Base-by-base conservation (phyloP, 2,329 filamentous ascomycete genomes). In the Sporothrix dimorphospora region DNA sequence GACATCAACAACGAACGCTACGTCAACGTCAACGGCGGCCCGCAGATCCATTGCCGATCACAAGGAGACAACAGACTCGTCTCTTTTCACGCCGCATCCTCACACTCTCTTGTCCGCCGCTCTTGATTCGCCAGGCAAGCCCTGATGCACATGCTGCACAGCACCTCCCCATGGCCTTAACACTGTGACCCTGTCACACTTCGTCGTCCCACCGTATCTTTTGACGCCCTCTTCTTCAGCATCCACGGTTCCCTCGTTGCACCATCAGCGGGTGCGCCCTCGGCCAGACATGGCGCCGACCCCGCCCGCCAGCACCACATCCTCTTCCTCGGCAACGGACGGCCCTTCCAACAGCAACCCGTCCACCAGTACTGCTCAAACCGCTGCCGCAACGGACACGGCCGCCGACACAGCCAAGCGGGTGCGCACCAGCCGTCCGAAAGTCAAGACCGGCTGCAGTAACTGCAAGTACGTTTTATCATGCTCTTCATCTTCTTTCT, bases 361-460 rank as follows among this genome's bases (percentile, higher is more conserved):
- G 11, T 40, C 57, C 21, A 42, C 40, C n/a, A 16, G 16, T 12
- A 12, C 53, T 4, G 6, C 27, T 34, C 4, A 21, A 11, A 11
- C 21, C 51, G n/a, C 57, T 7, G 34, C 16, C 3, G 40, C 42
- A 12, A n/a, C 40, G 7, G n/a, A 49, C 40, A n/a, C 61, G 6
- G 11, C 65, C 12, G 7, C 55, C 16, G 63, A 53, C 3, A 59
- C 71, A 5, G 4, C 34, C 47, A 87, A 83, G 77, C 83, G 86
- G 69, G 81, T 81, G 16, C 82, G 87, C 71, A 85, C 82, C 38
- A 89, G 87, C 78, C 86, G 83, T 75, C 86, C 87, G 16, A 90
- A 91, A 78, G 89, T 90, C 75, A 90, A 90, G 81, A 91, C 89
- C 0, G 89, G 89, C 53, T 91, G 89, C 79, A 84, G 83, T 76